These are phyloP conservation scores for Solanum appendiculatum DNA, from an alignment of 257 asterid genomes.

Conservation along the genomic window DNA sequence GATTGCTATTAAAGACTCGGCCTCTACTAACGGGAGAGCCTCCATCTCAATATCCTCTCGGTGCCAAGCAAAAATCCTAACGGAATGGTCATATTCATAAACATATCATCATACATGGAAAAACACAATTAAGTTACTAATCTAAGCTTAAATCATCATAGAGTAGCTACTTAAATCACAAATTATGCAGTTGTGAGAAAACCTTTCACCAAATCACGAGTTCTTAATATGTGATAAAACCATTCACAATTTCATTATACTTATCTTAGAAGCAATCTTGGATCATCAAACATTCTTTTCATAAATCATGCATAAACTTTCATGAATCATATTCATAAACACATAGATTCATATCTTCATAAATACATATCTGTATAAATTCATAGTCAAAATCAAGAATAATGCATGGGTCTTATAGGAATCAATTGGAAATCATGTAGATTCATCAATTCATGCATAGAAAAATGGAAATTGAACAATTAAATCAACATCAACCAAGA, in stretches of 20 bases:
- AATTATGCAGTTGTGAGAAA: background rate
- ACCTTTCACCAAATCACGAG: background rate
- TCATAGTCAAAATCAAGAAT: background rate
- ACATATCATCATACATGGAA: background rate
- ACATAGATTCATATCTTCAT: background rate
- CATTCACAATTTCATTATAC: background rate
- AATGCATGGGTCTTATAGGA: background rate
- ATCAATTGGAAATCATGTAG: background rate
- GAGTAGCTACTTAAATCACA: background rate
- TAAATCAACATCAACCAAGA: background rate
- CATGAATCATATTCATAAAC: no score
- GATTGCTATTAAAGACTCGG: no score
- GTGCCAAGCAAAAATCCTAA: background rate
- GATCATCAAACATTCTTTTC: no score
- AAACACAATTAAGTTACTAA: background rate
- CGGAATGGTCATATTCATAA: no score
- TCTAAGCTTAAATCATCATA: background rate
- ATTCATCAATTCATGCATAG: no score
- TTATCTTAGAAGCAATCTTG: no score
- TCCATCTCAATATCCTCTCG: background rate
- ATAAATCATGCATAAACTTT: background rate
- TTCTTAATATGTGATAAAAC: background rate
- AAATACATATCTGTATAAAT: background rate
- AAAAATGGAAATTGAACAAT: no score
- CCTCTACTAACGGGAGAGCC: background rate